A percentile compares a stretch with the other conserved stretches of the same genome.
Evolutionary conservation across 108 stramenopile genomes (phyloP).

Genomic region (Stephanodiscus minutulus): DNA sequence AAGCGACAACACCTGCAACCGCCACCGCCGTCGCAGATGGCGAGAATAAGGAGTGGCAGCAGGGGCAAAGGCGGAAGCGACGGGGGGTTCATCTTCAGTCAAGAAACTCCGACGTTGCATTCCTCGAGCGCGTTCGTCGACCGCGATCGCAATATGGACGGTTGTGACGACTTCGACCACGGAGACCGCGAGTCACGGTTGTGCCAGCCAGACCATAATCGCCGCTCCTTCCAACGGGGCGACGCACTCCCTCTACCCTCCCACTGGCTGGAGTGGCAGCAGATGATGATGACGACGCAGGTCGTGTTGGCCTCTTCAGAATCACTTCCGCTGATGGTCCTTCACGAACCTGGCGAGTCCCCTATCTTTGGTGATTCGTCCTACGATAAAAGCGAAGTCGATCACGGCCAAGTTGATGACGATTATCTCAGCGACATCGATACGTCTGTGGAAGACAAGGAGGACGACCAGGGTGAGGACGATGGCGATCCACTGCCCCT

Average conservation of each 20-base stretch:
- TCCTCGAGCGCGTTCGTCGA: no score
- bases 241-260: background rate
- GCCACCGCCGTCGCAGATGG: background rate
- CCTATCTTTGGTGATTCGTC: background rate
- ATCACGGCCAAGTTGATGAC: background rate
- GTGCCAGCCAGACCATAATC: background rate
- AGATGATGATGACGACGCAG: no score
- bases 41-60: background rate
- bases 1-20: background rate
- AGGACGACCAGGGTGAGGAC: background rate
- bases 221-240: background rate
- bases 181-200: background rate
- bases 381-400: background rate
- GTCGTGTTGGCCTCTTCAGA: background rate
- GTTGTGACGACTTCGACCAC: background rate
- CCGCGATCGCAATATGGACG: background rate
- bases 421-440: slow-evolving; percentile 1
- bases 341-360: background rate
- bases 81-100: background rate
- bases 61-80: background rate
- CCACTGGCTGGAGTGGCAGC: background rate
- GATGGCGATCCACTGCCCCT: no score
- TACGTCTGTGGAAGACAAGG: background rate
- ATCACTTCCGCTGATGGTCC: background rate
- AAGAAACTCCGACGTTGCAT: no score